Conservation (phyloP, 2,329 filamentous ascomycete genomes). For the Hypomyces rosellus region DNA sequence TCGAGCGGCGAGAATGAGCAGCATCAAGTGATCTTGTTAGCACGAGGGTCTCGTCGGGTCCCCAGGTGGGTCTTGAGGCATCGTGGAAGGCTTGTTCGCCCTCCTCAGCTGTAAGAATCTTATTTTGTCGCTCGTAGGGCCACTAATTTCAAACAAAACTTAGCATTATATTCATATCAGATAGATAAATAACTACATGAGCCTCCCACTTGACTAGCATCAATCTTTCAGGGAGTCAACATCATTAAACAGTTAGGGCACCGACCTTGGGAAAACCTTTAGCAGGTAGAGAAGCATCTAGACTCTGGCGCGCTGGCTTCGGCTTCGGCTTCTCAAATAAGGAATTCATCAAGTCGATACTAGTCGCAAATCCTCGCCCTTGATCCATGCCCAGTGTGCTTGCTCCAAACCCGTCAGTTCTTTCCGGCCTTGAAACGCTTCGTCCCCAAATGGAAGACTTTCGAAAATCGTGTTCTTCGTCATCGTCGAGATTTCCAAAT, state of each 20-base stretch:
- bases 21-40: conserved; percentile 40
- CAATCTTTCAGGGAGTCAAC: conserved; percentile 9
- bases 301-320: conserved; percentile 50
- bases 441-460: conserved; percentile 31
- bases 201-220: conserved; percentile 19
- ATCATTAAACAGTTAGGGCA: conserved; percentile 41
- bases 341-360: conserved; percentile 94
- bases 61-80: conserved; percentile 74
- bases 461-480: conserved; percentile 45
- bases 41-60: conserved; percentile 65
- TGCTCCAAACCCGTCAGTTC: conserved; percentile 22
- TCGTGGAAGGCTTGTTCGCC: conserved; percentile 63
- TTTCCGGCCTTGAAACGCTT: conserved; percentile 24
- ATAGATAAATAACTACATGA: conserved; percentile 29
- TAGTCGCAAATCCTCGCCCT: conserved; percentile 69
- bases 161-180: conserved; percentile 37
- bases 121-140: conserved; percentile 76
- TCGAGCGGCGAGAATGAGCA: conserved; percentile 30
- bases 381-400: conserved; percentile 34
- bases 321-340: conserved; percentile 73
- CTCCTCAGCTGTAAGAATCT: conserved; percentile 58
- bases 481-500: conserved; percentile 22
- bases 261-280: conserved; percentile 86
- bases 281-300: conserved; percentile 44
- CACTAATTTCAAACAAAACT: conserved; percentile 56